Percentiles rank a stretch among this genome's conserved stretches.
Conservation (phyloP, 805 yeast species). For the Candida hungchunana region DNA sequence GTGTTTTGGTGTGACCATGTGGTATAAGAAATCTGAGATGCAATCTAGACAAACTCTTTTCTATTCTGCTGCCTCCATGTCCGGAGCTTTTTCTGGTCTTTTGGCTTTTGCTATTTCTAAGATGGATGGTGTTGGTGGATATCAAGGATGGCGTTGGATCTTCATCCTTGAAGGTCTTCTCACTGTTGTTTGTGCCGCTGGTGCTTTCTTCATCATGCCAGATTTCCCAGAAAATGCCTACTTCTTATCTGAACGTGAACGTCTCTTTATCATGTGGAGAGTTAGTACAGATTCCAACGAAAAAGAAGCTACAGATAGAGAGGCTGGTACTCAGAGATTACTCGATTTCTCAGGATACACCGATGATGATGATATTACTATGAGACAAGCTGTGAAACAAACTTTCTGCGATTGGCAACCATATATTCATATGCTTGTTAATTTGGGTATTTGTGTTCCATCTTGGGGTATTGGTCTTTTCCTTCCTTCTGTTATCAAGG, state of each 20-base stretch:
- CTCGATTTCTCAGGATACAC: conserved; percentile 10
- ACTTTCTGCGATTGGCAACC: conserved; percentile 12
- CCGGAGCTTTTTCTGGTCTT: conserved; percentile 49
- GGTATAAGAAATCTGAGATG: conserved; percentile 46
- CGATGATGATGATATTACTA: conserved; percentile 12
- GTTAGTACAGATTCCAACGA: too few species aligned
- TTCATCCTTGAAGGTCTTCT: conserved; percentile 58
- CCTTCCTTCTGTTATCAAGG: conserved; percentile 17
- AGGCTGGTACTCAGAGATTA: too few species aligned
- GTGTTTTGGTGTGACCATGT: conserved; percentile 46
- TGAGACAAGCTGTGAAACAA: conserved; percentile 7
- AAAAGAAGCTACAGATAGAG: too few species aligned
- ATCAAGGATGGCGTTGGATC: conserved; percentile 64
- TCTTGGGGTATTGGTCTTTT: conserved; percentile 17
- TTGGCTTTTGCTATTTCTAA: conserved; percentile 48
- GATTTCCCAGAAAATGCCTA: conserved; percentile 50
- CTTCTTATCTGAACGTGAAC: conserved; percentile 41
- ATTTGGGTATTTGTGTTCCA: conserved; percentile 16
- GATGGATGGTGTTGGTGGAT: conserved; percentile 35
- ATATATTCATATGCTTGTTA: conserved; percentile 10
- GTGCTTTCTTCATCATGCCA: conserved; percentile 45
- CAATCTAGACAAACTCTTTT: conserved; percentile 50
- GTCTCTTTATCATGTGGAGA: conserved; percentile 32
- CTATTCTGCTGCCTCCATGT: conserved; percentile 49
- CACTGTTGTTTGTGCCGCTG: conserved; percentile 45